These are phyloP conservation scores for Hericium alpestre DNA, from an alignment of 768 basidiomycete genomes.

Conservation along the genomic window DNA sequence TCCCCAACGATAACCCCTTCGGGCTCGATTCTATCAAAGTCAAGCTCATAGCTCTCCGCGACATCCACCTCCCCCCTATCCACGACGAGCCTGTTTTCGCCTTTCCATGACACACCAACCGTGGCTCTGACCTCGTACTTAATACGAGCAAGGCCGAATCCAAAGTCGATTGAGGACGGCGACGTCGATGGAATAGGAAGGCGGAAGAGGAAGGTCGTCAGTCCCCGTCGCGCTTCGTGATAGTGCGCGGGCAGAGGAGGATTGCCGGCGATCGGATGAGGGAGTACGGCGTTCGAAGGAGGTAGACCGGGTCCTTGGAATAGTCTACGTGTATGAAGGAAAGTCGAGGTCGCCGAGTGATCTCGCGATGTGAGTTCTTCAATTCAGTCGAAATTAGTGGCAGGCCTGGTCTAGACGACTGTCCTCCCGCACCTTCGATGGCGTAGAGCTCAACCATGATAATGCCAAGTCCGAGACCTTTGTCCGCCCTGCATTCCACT, in stretches of 20 bases:
- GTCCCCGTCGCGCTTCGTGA: constrained; percentile 63
- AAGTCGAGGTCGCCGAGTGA: constrained; percentile 71
- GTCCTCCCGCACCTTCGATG: constrained; percentile 43
- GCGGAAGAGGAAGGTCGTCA: constrained; percentile 72
- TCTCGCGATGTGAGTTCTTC: constrained; percentile 68
- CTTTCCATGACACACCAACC: constrained; percentile 67
- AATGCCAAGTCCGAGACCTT: constrained; percentile 57
- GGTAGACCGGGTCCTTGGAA: constrained; percentile 79
- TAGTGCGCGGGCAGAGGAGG: constrained; percentile 54
- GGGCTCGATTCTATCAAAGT: constrained; percentile 29
- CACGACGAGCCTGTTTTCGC: constrained; percentile 57
- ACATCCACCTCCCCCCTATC: constrained; percentile 53
- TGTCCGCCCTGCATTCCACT: constrained; percentile 68
- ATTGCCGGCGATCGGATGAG: constrained; percentile 47
- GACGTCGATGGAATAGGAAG: constrained; percentile 58
- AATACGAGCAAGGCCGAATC: constrained; percentile 54
- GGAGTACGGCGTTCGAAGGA: constrained; percentile 73
- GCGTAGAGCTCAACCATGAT: constrained; percentile 75
- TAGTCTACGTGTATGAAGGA: constrained; percentile 55
- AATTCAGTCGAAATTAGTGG: neutral
- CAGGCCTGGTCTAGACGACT: constrained; percentile 1
- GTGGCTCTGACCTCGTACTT: constrained; percentile 67
- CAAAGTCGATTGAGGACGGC: constrained; percentile 65
- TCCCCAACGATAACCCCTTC: constrained; percentile 63
- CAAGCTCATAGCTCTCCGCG: constrained; percentile 39